Percentiles rank a stretch among this genome's conserved stretches.
These are phyloP conservation scores for Candida khao-thaluensis DNA, from an alignment of 805 yeast species.

Conservation along the genomic window DNA sequence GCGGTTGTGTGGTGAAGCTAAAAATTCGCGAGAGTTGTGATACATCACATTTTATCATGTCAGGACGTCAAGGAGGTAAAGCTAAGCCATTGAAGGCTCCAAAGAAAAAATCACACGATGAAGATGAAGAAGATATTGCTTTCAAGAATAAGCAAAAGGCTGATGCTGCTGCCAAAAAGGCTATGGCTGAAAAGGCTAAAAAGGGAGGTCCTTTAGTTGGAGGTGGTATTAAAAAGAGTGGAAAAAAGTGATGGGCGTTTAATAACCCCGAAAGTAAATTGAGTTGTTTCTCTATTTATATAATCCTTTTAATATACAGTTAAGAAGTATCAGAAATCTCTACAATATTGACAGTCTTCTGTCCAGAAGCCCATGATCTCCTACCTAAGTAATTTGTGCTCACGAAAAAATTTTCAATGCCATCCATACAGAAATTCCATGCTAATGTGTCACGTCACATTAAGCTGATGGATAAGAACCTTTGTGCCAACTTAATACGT, in stretches of 20 bases:
- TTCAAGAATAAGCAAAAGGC: slow-evolving; percentile 93
- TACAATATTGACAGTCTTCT: no score
- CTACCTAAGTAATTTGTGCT: background rate
- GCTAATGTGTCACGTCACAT: slow-evolving; percentile 43
- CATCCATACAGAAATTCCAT: slow-evolving; percentile 41
- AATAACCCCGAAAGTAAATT: no score
- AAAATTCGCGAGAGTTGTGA: slow-evolving; percentile 1
- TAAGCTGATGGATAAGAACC: slow-evolving; percentile 45
- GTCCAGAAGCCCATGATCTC: no score
- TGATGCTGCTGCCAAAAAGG: slow-evolving; percentile 90
- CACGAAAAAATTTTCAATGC: slow-evolving; percentile 26
- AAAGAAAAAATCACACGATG: slow-evolving; percentile 74
- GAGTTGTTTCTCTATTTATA: background rate
- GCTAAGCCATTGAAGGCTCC: slow-evolving; percentile 87
- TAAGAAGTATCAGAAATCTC: no score
- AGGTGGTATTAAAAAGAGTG: slow-evolving; percentile 94
- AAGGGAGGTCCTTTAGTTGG: slow-evolving; percentile 90
- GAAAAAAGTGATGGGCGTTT: slow-evolving; percentile 25
- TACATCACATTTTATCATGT: slow-evolving; percentile 46
- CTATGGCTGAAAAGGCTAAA: slow-evolving; percentile 80
- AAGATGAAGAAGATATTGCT: slow-evolving; percentile 86
- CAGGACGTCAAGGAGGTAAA: slow-evolving; percentile 97
- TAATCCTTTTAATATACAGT: background rate
- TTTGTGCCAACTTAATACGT: slow-evolving; percentile 43
- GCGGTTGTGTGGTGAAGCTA: background rate